Evolutionary conservation across 1,284 basidiomycete species (phyloP), one percentile per base, ranked within the genome.

Genomic region (Caloboletus firmus): DNA sequence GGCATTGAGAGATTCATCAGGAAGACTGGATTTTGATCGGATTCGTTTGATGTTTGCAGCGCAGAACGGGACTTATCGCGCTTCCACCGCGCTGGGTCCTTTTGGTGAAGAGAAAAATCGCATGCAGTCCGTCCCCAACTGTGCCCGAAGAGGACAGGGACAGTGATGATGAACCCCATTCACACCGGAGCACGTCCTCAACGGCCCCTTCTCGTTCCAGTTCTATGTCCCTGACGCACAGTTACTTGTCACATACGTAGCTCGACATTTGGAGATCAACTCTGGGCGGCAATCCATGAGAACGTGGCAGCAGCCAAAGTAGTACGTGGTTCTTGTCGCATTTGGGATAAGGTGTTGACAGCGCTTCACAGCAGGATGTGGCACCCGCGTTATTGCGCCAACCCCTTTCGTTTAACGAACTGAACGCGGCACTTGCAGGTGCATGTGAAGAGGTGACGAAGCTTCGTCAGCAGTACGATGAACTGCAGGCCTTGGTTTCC

Each of bases 21-120:
- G 67, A 31, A 72, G 54, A 59, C 59, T 72, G n/a, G 68, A 71
- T 30, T 72, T 60, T 51, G 59, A 68, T 40, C 69, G 64, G 56
- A 71, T 68, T 51, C 67, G 65, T 11, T 36, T 26, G 5, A 68
- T 70, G 63, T 71, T 66, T 32, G 44, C 61, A 26, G 45, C 42
- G 1, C 62, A 68, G 20, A 55, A 63, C 37, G 36, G 13, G 20
- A 20, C 24, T n/a, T 17, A 13, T 3, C 43, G 30, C 13, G 17
- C 20, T 11, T 30, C 34, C 11, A 13, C 22, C 26, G 20, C 3
- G 4, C 24, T 13, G 5, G 52, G 28, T 13, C 35, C 17, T 40
- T 11, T 34, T 9, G 26, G 4, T 8, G 43, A 51, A 13, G 55
- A 49, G 11, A 49, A 40, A 31, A 9, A 17, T 24, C 34, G 28